Evolutionary conservation across 2,329 filamentous ascomycete genomes (phyloP), one percentile per base, ranked within the genome.

Genomic region (Colletotrichum viniferum): DNA sequence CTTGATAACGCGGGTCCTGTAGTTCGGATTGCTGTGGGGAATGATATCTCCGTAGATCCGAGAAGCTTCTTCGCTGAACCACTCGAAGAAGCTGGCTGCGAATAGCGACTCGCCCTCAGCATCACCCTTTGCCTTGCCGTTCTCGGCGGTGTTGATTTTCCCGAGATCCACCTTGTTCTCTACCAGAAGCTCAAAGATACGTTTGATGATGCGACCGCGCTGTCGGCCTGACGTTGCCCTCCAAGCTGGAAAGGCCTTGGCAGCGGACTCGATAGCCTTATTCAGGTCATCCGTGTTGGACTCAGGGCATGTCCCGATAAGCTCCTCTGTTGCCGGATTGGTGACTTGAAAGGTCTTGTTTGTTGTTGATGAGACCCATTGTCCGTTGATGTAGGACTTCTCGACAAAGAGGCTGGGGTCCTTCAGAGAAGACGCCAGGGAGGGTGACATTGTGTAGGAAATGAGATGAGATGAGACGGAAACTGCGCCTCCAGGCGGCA

Each of bases 11-110:
- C 95, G 89, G 84, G 96, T 96, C 5, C 92, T 92, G 1, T 60
- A 43, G 0, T 13, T 69, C 34, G 93, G 88, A 3, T 93, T 87
- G 12, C 90, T 92, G 18, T 93, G 89, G 9, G 92, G 92, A 78
- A 96, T 95, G 18, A 92, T 94, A 78, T 95, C 92, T 68, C 95
- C 95, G 80, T 95, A 94, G 43, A 90, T 85, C 61, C 94, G 87
- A 4, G 94, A 93, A 3, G 94, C 94, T 85, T 96, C 94, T 83
- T 95, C 94, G 76, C 90, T 92, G 84, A 96, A 96, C 94, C 94
- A 96, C 84, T 95, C 93, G 75, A 95, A 91, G 83, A 95, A 96
- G 82, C 88, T 92, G 73, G 94, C 92, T 10, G 94, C 94, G 80
- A 95, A 96, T 38, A 88, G 86, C 7, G 92, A 91, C 85, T 96